Conservation (phyloP, 495 filamentous ascomycete species). For the Saxophila tyrrhenica region DNA sequence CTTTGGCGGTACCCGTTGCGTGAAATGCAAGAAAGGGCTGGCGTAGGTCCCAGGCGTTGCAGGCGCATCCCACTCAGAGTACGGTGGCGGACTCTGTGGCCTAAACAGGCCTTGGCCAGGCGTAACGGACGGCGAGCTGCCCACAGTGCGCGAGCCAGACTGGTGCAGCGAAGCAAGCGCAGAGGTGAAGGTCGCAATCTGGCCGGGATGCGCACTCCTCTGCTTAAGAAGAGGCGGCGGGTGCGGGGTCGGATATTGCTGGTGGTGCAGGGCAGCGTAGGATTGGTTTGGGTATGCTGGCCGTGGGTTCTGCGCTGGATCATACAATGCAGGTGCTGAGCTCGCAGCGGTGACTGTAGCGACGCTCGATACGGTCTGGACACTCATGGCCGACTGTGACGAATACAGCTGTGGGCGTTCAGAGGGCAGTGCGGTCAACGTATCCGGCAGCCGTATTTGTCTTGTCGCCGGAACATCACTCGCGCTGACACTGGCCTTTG, state of each 20-base stretch:
- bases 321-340: slow-evolving; percentile 16
- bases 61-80: slow-evolving; percentile 8
- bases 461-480: slow-evolving; percentile 10
- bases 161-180: slow-evolving; percentile 21
- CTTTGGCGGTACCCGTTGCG: slow-evolving; percentile 31
- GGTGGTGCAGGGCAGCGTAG: slow-evolving; percentile 33
- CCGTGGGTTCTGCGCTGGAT: neutral
- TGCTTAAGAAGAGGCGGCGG: slow-evolving; percentile 21
- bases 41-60: slow-evolving; percentile 29
- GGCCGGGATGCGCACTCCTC: slow-evolving; percentile 26
- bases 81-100: slow-evolving; percentile 20
- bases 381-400: slow-evolving; percentile 9
- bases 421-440: neutral
- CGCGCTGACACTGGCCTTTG: neutral
- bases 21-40: slow-evolving; percentile 33
- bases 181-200: slow-evolving; percentile 22
- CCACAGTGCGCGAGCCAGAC: slow-evolving; percentile 28
- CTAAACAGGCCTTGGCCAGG: slow-evolving; percentile 27
- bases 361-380: slow-evolving; percentile 13
- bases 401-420: slow-evolving; percentile 7
- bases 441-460: slow-evolving; percentile 7
- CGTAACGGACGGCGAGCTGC: slow-evolving; percentile 31
- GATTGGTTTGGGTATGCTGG: slow-evolving; percentile 31
- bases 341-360: slow-evolving; percentile 25
- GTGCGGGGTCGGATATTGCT: slow-evolving; percentile 28